phyloP scores from a whole-genome alignment of 192 early-diverging fungal genomes.

The Entrophospora sp. region DNA sequence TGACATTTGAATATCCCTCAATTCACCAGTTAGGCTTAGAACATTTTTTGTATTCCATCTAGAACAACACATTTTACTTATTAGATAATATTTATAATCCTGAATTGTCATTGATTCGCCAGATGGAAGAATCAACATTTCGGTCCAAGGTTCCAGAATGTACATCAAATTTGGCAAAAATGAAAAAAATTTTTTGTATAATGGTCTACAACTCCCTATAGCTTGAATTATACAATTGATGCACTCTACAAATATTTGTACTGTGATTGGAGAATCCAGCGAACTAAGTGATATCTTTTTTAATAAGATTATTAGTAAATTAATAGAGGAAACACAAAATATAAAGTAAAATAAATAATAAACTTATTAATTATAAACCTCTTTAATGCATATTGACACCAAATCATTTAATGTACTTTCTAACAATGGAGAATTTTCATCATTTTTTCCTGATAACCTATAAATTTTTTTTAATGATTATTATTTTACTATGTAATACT shows the following conservation, averaged over 20 bases:
- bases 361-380: neutral
- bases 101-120: constrained; percentile 20
- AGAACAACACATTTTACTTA: constrained; percentile 28
- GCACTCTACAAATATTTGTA: constrained; percentile 21
- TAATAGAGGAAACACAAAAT: neutral
- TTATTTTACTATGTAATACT: constrained; percentile 30
- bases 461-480: neutral
- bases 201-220: constrained; percentile 20
- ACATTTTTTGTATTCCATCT: constrained; percentile 29
- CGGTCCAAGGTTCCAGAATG: constrained; percentile 16
- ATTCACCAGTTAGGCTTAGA: constrained; percentile 23
- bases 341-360: neutral
- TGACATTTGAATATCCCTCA: constrained; percentile 29
- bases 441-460: constrained; percentile 13
- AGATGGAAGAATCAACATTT: neutral
- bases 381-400: neutral
- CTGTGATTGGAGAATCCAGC: neutral
- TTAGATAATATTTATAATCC: constrained; percentile 26
- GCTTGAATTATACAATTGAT: constrained; percentile 23
- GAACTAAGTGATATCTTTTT: neutral
- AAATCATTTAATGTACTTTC: constrained; percentile 12
- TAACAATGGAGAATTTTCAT: neutral
- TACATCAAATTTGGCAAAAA: constrained; percentile 26
- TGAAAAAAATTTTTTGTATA: constrained; percentile 26
- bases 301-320: neutral